Evolutionary conservation across 140 eudicot genomes (phyloP).

Genomic region (Oenanthe javanica): DNA sequence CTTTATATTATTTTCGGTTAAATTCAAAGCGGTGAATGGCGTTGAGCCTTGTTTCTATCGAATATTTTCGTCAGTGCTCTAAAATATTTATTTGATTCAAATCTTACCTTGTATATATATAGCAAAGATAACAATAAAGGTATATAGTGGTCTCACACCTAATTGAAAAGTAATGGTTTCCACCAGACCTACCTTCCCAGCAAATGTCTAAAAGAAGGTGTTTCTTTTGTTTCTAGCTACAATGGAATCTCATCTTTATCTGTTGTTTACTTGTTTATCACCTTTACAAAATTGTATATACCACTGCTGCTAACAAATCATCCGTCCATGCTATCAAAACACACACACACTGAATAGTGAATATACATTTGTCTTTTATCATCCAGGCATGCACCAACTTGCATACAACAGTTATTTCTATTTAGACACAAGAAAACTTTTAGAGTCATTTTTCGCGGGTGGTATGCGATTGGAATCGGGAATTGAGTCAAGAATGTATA

Average conservation of each 20-base stretch:
- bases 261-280: neutral
- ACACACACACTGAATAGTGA: neutral
- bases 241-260: conserved; percentile 9
- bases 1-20: no score
- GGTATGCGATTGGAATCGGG: no score
- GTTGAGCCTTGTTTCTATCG: no score
- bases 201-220: neutral
- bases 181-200: conserved; percentile 4
- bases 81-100: neutral
- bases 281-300: neutral
- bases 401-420: neutral
- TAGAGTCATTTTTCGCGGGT: no score
- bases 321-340: neutral
- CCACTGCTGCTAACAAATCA: neutral
- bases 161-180: neutral
- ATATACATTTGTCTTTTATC: neutral
- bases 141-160: neutral
- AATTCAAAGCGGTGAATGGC: no score
- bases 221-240: conserved; percentile 1
- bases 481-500: no score
- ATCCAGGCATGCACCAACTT: neutral
- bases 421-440: no score
- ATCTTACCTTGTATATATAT: neutral
- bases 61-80: no score
- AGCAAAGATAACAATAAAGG: neutral